Evolutionary conservation across 2,329 filamentous ascomycete species (phyloP), one percentile per base, ranked within the genome.

Genomic region (Purpureocillium lavendulum): DNA sequence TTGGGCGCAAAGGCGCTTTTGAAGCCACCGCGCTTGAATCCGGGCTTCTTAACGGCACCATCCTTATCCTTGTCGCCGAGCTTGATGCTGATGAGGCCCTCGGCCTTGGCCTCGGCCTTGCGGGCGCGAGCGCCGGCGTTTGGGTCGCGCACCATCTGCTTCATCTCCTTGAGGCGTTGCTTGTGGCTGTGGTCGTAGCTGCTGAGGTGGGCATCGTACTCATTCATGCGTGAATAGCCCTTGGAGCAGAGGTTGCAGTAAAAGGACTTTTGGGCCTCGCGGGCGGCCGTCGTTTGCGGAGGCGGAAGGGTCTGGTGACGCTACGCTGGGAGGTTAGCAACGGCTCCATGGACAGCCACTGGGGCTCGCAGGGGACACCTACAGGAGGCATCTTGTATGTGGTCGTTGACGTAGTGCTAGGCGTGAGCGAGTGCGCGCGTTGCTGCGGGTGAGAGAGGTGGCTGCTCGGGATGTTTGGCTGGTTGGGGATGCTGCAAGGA

Each of bases 141-240:
- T 2, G 84, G 80, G 48, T 87, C 82, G 49, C 82, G 79, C 26
- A 84, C 80, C 70, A 89, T 82, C 53, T 84, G 80, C 63, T 87
- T 87, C 84, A 90, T 88, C 53, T 92, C 85, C 62, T 87, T 86
- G 42, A 89, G 75, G 36, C 86, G 83, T 66, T 94, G 88, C 60
- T 88, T 89, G 64, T 98, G 92, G 52, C 86, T 85, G 64, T 98
- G 92, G 58, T 97, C 92, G 62, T 97, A 97, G 53, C 85, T 92
- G 47, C 81, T 81, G 41, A 96, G 85, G 60, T 98, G 92, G 7
- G 89, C 84, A 62, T 97, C 90, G 60, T 94, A 96, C 60, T 97
- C 90, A 57, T 94, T 90, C 73, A 94, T 90, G 40, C 92, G 87
- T 2, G 82, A 80, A 65, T 97, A 98, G 52, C 89, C 90, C 66